Conservation (phyloP, 345 rosid genomes). For the Fremontodendron californicum region DNA sequence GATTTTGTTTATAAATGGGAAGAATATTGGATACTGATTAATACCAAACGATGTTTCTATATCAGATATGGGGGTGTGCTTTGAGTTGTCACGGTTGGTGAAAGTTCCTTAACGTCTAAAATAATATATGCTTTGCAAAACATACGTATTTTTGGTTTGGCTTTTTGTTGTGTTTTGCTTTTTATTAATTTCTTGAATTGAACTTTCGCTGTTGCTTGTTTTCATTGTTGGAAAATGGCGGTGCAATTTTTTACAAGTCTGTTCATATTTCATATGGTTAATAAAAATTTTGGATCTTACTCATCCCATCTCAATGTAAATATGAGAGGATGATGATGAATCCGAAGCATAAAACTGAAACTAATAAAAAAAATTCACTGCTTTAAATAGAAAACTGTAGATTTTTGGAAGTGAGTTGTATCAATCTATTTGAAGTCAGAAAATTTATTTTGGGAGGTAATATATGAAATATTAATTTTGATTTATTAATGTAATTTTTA, state of each 20-base stretch:
- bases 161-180: not conserved
- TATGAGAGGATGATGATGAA: no score
- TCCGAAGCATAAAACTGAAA: no score
- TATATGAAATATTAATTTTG: no score
- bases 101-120: constrained; percentile 23
- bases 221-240: constrained; percentile 1
- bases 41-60: not conserved
- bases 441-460: no score
- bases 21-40: not conserved
- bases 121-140: not conserved
- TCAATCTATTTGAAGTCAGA: no score
- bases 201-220: not conserved
- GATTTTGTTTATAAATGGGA: not conserved
- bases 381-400: no score
- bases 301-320: no score
- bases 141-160: not conserved
- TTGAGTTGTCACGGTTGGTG: constrained; percentile 24
- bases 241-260: not conserved
- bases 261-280: not conserved
- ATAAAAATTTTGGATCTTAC: not conserved
- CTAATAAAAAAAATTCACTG: no score
- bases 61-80: not conserved
- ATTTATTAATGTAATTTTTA: no score
- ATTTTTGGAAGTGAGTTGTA: no score
- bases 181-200: not conserved